These are phyloP conservation scores for Rhizopogon rudus DNA, from an alignment of 768 basidiomycete species.

Conservation along the genomic window DNA sequence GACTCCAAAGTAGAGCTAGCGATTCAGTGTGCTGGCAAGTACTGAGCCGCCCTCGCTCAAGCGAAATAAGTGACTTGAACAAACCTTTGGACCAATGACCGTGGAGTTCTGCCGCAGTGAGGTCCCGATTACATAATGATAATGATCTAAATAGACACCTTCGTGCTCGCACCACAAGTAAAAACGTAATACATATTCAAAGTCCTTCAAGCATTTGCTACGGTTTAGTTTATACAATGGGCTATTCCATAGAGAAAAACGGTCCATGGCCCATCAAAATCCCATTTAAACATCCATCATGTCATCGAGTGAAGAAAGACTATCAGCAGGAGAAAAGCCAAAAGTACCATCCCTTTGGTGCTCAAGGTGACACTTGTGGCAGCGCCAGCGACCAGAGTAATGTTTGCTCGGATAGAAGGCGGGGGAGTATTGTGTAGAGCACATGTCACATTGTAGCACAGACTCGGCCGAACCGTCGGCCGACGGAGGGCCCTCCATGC, in stretches of 20 bases:
- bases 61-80: conserved; percentile 9
- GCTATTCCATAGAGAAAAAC: background rate
- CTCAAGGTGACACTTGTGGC: conserved; percentile 40
- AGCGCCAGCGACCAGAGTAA: conserved; percentile 26
- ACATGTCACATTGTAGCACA: conserved; percentile 48
- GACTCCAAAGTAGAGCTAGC: background rate
- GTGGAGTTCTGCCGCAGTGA: too few species aligned
- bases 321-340: background rate
- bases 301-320: background rate
- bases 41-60: background rate
- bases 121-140: background rate
- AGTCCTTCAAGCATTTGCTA: background rate
- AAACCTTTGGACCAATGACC: background rate
- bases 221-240: background rate
- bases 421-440: conserved; percentile 69
- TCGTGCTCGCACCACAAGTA: too few species aligned
- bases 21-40: conserved; percentile 1
- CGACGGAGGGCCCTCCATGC: conserved; percentile 26
- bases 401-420: conserved; percentile 54
- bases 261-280: background rate
- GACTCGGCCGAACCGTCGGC: conserved; percentile 10
- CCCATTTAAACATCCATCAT: background rate
- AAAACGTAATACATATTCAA: too few species aligned
- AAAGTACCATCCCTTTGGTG: background rate
- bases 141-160: too few species aligned